These are phyloP conservation scores for Ophiostoma novo-ulmi DNA, from an alignment of 2,329 filamentous ascomycete species.

Conservation along the genomic window DNA sequence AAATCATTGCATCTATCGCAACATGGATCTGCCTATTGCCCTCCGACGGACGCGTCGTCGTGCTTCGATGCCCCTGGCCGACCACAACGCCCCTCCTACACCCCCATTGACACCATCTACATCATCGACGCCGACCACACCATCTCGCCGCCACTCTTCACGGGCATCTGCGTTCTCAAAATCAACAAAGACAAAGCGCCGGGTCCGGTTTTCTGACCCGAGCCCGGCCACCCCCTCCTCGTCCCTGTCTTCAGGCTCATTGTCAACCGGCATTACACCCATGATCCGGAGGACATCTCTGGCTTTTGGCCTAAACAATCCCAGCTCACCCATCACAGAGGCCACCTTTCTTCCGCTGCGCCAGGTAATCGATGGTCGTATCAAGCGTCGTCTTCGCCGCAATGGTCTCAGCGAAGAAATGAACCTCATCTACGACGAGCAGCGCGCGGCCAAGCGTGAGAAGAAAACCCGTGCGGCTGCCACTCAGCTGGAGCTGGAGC, in stretches of 20 bases:
- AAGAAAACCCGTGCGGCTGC: slow-evolving; percentile 34
- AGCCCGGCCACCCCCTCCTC: slow-evolving; percentile 37
- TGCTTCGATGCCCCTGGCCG: slow-evolving; percentile 30
- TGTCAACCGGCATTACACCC: slow-evolving; percentile 51
- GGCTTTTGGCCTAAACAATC: slow-evolving; percentile 31
- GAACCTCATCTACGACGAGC: slow-evolving; percentile 47
- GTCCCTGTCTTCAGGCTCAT: slow-evolving; percentile 23
- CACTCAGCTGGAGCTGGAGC: slow-evolving; percentile 44
- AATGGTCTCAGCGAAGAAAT: slow-evolving; percentile 56
- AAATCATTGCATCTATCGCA: neutral
- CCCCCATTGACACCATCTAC: slow-evolving; percentile 12
- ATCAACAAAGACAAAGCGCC: slow-evolving; percentile 37
- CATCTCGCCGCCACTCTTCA: slow-evolving; percentile 29
- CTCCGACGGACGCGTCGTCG: slow-evolving; percentile 50
- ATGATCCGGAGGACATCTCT: slow-evolving; percentile 52
- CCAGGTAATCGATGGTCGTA: slow-evolving; percentile 52
- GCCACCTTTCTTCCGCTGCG: slow-evolving; percentile 47
- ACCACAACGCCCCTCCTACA: slow-evolving; percentile 9
- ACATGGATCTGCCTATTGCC: slow-evolving; percentile 46
- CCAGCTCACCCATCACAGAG: slow-evolving; percentile 35
- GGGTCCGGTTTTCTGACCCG: slow-evolving; percentile 57
- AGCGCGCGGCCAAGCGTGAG: slow-evolving; percentile 43
- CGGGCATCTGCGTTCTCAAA: slow-evolving; percentile 18
- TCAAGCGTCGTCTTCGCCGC: slow-evolving; percentile 53
- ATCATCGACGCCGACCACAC: slow-evolving; percentile 27